Conservation (phyloP, 2,329 filamentous ascomycete genomes). For the Neofusicoccum kwambonambiense region DNA sequence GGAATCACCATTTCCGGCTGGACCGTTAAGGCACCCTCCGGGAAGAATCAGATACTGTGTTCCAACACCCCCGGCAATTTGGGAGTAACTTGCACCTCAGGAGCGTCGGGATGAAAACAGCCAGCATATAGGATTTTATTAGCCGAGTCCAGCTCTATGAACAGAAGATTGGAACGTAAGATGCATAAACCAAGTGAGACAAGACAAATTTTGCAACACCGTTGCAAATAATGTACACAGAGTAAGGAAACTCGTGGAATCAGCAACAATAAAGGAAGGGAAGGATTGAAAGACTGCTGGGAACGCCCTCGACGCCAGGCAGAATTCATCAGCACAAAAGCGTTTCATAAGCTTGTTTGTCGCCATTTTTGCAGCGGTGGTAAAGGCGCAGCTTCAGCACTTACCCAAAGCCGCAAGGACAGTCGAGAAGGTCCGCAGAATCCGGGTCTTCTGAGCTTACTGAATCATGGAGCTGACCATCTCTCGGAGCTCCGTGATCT, state of each 20-base stretch:
- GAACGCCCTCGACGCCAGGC: neutral
- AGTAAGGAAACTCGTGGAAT: neutral
- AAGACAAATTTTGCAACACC: neutral
- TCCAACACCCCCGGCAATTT: conserved; percentile 3
- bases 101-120: conserved; percentile 9
- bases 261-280: neutral
- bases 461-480: conserved; percentile 43
- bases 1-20: conserved; percentile 9
- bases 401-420: neutral
- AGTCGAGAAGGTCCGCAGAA: neutral
- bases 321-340: neutral
- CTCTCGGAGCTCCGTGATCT: conserved; percentile 53
- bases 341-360: neutral
- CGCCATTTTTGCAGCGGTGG: neutral
- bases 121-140: neutral
- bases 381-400: neutral
- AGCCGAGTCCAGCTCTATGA: neutral
- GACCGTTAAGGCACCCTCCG: conserved; percentile 2
- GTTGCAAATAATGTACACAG: neutral
- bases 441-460: neutral
- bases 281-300: neutral
- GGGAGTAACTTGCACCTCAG: conserved; percentile 6
- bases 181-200: neutral
- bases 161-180: neutral
- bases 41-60: conserved; percentile 11